phyloP scores from a whole-genome alignment of 345 rosid species.

The Microthlaspi erraticum region DNA sequence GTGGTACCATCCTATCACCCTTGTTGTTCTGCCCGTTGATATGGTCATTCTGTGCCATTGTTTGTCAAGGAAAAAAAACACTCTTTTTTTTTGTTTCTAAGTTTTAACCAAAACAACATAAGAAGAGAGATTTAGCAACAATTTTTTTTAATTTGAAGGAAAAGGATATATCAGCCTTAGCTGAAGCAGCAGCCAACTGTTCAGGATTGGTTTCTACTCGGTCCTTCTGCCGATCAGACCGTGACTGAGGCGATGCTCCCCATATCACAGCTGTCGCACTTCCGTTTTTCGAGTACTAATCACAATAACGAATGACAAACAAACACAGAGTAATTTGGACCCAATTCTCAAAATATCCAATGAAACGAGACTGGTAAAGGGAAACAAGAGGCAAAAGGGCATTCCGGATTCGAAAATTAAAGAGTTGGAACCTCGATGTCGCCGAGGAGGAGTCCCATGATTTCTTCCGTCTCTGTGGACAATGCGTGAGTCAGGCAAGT shows the following conservation, averaged over 20 bases:
- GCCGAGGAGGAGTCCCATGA: constrained; percentile 99
- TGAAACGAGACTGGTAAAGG: too few relatives aligned
- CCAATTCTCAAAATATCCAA: too few relatives aligned
- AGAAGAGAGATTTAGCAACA: background rate
- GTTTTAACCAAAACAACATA: background rate
- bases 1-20: constrained; percentile 99
- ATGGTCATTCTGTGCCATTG: constrained; percentile 77
- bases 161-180: constrained; percentile 98
- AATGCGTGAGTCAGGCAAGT: constrained; percentile 96
- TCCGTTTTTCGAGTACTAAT: constrained; percentile 74
- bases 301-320: too few relatives aligned
- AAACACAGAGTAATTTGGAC: too few relatives aligned
- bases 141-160: too few relatives aligned
- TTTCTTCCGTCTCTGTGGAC: constrained; percentile 98
- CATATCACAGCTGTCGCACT: constrained; percentile 82
- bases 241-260: constrained; percentile 98
- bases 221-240: constrained; percentile 95
- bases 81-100: background rate
- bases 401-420: too few relatives aligned
- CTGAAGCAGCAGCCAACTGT: constrained; percentile 98
- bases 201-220: constrained; percentile 98
- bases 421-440: constrained; percentile 71
- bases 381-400: too few relatives aligned
- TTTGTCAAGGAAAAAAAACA: constrained; percentile 42
- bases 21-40: constrained; percentile 80